These are phyloP conservation scores for Agaricales sp. DNA, from an alignment of 1,284 basidiomycete genomes.

Conservation along the genomic window DNA sequence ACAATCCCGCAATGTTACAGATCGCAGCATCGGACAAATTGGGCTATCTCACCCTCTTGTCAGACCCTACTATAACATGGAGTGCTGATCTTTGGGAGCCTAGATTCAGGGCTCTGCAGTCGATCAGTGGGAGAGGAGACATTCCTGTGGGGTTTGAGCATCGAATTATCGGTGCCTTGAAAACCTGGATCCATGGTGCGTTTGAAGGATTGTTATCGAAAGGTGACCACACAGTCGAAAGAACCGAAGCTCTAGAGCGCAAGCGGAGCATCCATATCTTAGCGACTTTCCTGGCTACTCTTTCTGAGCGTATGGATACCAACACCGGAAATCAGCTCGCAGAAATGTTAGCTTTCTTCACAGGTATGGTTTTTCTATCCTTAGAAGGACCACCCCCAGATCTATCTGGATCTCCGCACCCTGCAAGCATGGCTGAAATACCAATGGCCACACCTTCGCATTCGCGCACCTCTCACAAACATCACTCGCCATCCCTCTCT, in stretches of 20 bases:
- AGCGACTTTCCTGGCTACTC: conserved; percentile 40
- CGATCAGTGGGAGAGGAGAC: conserved; percentile 44
- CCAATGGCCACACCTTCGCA: conserved; percentile 13
- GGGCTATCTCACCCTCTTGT: conserved; percentile 51
- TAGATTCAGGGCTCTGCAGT: conserved; percentile 52
- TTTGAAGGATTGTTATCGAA: conserved; percentile 39
- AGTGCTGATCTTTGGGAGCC: conserved; percentile 56
- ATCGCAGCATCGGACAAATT: conserved; percentile 46
- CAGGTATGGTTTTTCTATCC: conserved; percentile 36
- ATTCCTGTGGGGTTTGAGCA: conserved; percentile 59
- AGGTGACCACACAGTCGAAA: conserved; percentile 23
- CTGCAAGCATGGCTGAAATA: not conserved
- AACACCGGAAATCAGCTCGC: conserved; percentile 45
- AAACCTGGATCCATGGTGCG: conserved; percentile 52
- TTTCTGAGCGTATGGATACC: conserved; percentile 39
- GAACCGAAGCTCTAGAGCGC: conserved; percentile 39
- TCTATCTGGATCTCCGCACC: not conserved
- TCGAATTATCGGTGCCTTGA: conserved; percentile 40
- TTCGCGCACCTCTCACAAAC: conserved; percentile 17
- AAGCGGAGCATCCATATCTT: conserved; percentile 52
- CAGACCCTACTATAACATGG: conserved; percentile 37
- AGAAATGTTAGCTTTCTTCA: conserved; percentile 47
- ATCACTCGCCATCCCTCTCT: conserved; percentile 20
- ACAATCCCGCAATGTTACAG: conserved; percentile 34
- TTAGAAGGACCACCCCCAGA: not conserved